Percentiles rank a stretch among this genome's conserved stretches.
Evolutionary conservation across 768 basidiomycete genomes (phyloP).

Genomic region (Lactarius deliciosus): DNA sequence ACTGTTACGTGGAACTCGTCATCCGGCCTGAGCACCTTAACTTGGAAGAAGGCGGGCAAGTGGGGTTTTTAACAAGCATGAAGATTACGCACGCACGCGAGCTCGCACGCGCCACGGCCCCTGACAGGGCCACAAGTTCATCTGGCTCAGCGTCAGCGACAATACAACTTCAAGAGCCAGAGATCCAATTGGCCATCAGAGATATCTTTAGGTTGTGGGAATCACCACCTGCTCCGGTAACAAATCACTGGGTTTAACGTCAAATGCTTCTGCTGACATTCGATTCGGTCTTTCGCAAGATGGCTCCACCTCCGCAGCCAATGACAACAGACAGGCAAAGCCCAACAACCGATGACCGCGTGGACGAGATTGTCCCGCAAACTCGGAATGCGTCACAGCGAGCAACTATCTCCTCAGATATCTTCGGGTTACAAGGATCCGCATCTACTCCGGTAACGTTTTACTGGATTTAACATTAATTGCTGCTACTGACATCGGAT

Average conservation of each 20-base stretch:
- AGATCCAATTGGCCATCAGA: background rate
- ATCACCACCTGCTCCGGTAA: background rate
- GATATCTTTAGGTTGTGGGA: background rate
- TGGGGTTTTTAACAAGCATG: conserved; percentile 54
- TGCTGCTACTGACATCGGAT: too few species aligned
- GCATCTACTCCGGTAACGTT: too few species aligned
- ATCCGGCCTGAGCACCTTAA: conserved; percentile 49
- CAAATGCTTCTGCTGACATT: too few species aligned
- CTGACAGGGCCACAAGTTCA: background rate
- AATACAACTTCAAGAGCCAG: background rate
- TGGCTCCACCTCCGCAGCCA: too few species aligned
- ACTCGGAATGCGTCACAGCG: too few species aligned
- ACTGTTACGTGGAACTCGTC: conserved; percentile 52
- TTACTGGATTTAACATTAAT: background rate
- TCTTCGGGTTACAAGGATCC: too few species aligned
- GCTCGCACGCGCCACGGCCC: conserved; percentile 13
- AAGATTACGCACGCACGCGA: conserved; percentile 56
- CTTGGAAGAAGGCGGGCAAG: conserved; percentile 50
- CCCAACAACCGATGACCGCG: too few species aligned
- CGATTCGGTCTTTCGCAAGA: background rate
- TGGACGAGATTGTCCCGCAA: too few species aligned
- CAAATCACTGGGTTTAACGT: background rate
- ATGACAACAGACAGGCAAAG: too few species aligned
- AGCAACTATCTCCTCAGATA: background rate
- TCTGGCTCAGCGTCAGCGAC: background rate